phyloP scores from a whole-genome alignment of 148 eudicot species.

The Rhododendron griersonianum region DNA sequence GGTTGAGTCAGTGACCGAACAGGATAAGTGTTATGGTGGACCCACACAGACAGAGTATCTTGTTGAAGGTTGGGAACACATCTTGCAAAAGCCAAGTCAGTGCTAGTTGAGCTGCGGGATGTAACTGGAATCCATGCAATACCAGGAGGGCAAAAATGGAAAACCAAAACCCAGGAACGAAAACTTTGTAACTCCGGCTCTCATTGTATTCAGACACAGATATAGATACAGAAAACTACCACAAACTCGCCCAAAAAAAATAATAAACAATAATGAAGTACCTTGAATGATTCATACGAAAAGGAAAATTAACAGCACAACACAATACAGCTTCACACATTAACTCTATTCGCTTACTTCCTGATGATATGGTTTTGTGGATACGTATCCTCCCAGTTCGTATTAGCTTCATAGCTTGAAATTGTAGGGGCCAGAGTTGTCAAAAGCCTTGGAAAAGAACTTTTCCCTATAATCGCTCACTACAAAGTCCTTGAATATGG shows the following conservation, averaged over 20 bases:
- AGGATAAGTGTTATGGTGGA: not conserved
- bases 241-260: not conserved
- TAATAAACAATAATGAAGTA: not conserved
- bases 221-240: not conserved
- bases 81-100: not conserved
- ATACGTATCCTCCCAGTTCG: not conserved
- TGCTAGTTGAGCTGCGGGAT: no score
- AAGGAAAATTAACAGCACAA: not conserved
- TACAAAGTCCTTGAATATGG: slow-evolving; percentile 6
- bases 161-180: not conserved
- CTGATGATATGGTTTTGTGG: not conserved
- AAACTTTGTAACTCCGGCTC: not conserved
- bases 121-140: no score
- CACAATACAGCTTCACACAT: not conserved
- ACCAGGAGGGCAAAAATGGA: not conserved
- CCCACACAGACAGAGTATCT: not conserved
- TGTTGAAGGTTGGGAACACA: not conserved
- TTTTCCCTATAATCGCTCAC: slow-evolving; percentile 9
- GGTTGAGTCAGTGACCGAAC: not conserved
- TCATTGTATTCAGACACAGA: not conserved
- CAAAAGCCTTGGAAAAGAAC: slow-evolving; percentile 10
- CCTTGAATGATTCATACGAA: not conserved
- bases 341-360: not conserved
- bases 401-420: slow-evolving; percentile 11
- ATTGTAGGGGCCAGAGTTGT: slow-evolving; percentile 6